phyloP scores from a whole-genome alignment of 2,329 filamentous ascomycete genomes.

The Xylariaceae sp. region DNA sequence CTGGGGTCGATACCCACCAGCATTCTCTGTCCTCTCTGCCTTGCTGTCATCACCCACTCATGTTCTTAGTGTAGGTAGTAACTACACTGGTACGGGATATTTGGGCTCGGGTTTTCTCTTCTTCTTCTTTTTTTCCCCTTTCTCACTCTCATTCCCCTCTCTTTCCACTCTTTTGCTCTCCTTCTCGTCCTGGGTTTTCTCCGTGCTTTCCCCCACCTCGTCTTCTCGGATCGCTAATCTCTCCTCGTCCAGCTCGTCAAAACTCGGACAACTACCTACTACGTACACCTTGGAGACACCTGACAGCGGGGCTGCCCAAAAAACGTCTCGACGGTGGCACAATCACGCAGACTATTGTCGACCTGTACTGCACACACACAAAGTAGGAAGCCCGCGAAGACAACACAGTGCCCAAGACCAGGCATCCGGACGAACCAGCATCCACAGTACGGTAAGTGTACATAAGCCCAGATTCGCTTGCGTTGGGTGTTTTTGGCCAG shows the following conservation, averaged over 20 bases:
- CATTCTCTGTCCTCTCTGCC: background rate
- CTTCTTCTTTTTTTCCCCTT: background rate
- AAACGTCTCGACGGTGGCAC: conserved; percentile 14
- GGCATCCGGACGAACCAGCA: conserved; percentile 11
- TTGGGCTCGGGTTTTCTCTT: background rate
- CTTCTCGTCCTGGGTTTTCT: too few species aligned
- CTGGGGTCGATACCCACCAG: background rate
- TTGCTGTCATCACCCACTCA: background rate
- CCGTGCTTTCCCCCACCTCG: too few species aligned
- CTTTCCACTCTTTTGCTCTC: too few species aligned
- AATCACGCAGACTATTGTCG: conserved; percentile 18
- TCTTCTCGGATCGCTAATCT: background rate
- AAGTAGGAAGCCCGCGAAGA: background rate
- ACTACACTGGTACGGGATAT: too few species aligned
- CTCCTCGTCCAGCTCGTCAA: background rate
- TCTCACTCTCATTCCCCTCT: background rate
- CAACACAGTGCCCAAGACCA: conserved; percentile 18
- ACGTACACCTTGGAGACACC: background rate
- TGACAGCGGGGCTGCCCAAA: conserved; percentile 14
- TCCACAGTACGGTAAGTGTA: conserved; percentile 21
- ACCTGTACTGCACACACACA: conserved; percentile 8
- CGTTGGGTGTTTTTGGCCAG: conserved; percentile 19
- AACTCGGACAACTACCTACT: background rate
- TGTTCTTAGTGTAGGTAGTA: background rate
- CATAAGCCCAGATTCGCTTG: conserved; percentile 20